These are phyloP conservation scores for Hexamita inflata DNA, from an alignment of 208 protist genomes.

Conservation along the genomic window DNA sequence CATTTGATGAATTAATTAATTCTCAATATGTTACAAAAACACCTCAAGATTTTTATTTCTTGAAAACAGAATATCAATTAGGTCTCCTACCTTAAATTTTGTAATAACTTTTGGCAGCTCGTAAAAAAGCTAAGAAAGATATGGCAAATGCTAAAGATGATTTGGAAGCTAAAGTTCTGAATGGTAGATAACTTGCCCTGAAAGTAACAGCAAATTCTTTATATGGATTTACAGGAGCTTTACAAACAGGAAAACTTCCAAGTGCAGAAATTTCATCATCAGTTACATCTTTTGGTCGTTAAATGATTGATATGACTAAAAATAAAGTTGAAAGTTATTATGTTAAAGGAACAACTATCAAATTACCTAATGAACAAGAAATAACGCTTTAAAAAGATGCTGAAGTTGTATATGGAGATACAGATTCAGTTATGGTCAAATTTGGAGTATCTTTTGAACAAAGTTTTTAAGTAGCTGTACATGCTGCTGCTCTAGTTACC, in stretches of 20 bases:
- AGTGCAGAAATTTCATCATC: constrained; percentile 71
- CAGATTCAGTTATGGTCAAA: constrained; percentile 78
- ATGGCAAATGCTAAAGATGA: constrained; percentile 53
- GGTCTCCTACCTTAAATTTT: constrained; percentile 42
- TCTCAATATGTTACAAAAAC: constrained; percentile 25
- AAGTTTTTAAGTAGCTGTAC: constrained; percentile 53
- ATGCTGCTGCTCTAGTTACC: constrained; percentile 72
- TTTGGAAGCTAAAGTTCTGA: constrained; percentile 62
- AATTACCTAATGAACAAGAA: too few relatives aligned
- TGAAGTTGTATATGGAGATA: constrained; percentile 34
- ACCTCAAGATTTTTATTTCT: background rate
- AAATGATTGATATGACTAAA: constrained; percentile 16
- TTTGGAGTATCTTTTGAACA: constrained; percentile 63
- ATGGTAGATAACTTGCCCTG: constrained; percentile 87
- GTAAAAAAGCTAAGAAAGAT: constrained; percentile 41
- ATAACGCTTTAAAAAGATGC: background rate
- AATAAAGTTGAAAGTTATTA: constrained; percentile 19
- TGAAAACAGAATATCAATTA: background rate
- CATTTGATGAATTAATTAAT: background rate
- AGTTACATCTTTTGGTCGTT: constrained; percentile 82
- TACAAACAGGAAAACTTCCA: constrained; percentile 77
- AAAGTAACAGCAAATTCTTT: constrained; percentile 92
- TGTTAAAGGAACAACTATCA: too few relatives aligned
- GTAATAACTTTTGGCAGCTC: constrained; percentile 36
- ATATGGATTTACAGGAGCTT: constrained; percentile 96